These are phyloP conservation scores for Echites panduratus DNA, from an alignment of 257 asterid genomes.

Conservation along the genomic window DNA sequence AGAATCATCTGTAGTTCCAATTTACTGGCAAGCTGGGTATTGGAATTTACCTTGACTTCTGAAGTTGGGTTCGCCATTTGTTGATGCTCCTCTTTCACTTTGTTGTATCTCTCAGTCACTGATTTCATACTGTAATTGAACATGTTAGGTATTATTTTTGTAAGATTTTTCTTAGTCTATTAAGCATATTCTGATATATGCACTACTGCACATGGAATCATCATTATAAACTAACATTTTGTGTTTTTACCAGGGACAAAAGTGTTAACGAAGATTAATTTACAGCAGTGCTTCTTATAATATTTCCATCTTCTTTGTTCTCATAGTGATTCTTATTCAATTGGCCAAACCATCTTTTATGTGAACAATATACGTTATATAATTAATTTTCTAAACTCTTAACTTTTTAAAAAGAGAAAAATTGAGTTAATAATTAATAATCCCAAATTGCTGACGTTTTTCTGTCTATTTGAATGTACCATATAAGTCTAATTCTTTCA, in stretches of 20 bases:
- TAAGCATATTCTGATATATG: not conserved
- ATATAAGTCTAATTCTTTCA: not conserved
- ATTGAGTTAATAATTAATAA: not conserved
- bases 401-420: not conserved
- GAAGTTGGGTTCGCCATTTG: slow-evolving; percentile 53
- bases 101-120: slow-evolving; percentile 52
- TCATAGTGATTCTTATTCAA: not conserved
- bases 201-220: not conserved
- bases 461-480: not conserved
- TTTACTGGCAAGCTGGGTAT: slow-evolving; percentile 8
- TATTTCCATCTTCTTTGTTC: not conserved
- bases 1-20: slow-evolving; percentile 3
- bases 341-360: not conserved
- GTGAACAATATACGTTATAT: not conserved
- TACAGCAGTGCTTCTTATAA: not conserved
- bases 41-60: slow-evolving; percentile 59
- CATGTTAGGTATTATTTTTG: slow-evolving; percentile 4
- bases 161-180: not conserved
- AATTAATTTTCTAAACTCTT: no score
- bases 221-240: not conserved
- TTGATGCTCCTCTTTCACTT: slow-evolving; percentile 49
- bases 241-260: not conserved
- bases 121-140: slow-evolving; percentile 60
- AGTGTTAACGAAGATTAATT: not conserved
- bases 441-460: not conserved